These are phyloP conservation scores for Sechiopsis laciniata DNA, from an alignment of 306 rosid genomes.

Conservation along the genomic window DNA sequence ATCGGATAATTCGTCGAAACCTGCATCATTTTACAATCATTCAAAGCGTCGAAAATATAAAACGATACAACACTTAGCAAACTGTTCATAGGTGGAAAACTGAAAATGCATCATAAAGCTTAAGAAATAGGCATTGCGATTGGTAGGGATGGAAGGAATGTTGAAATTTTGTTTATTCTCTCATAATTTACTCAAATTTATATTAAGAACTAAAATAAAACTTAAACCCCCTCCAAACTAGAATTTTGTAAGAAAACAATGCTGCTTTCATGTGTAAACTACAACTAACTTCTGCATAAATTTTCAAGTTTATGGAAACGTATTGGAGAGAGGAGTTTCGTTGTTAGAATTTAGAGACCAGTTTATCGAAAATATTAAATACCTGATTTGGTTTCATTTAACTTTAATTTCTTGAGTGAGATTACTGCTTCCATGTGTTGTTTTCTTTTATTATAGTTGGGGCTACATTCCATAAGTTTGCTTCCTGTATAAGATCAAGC, in stretches of 20 bases:
- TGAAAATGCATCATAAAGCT: neutral
- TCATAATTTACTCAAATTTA: no score
- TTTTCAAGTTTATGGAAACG: no score
- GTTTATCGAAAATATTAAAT: neutral
- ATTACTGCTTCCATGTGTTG: slow-evolving; percentile 39
- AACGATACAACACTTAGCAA: neutral
- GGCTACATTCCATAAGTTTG: slow-evolving; percentile 23
- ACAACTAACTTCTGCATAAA: no score
- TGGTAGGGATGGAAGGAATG: no score
- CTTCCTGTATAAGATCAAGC: slow-evolving; percentile 17
- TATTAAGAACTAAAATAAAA: no score
- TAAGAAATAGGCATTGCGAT: no score
- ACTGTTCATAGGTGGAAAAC: neutral
- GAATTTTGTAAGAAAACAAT: no score
- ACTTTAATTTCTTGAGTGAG: slow-evolving; percentile 57
- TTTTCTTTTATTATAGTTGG: slow-evolving; percentile 53
- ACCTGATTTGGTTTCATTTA: slow-evolving; percentile 51
- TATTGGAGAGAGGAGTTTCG: no score
- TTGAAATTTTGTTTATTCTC: no score
- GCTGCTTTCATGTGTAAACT: no score
- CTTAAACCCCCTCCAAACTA: no score
- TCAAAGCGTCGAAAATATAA: neutral
- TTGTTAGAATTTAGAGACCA: no score
- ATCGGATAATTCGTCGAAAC: slow-evolving; percentile 26
- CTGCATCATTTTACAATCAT: neutral